A percentile compares a stretch with the other conserved stretches of the same genome.
phyloP scores from a whole-genome alignment of 805 yeast species.

The Wickerhamomyces tratensis region DNA sequence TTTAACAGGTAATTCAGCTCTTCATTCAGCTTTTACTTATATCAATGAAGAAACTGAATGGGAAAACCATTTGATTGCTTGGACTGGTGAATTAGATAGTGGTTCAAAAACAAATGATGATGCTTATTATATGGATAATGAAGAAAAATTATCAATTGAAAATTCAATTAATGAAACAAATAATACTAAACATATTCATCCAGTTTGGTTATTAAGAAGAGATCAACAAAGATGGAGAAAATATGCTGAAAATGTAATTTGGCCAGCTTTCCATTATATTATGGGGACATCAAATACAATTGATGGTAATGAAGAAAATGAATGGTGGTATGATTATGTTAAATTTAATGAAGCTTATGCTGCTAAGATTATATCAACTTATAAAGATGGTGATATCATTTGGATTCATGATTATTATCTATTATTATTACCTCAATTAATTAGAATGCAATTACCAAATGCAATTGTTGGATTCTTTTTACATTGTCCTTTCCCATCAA shows the following conservation, averaged over 20 bases:
- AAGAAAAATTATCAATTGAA: conserved; percentile 45
- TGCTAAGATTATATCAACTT: conserved; percentile 60
- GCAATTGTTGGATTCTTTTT: conserved; percentile 70
- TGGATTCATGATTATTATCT: conserved; percentile 92
- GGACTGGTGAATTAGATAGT: conserved; percentile 81
- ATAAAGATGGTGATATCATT: conserved; percentile 81
- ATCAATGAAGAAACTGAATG: conserved; percentile 60
- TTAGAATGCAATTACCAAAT: conserved; percentile 67
- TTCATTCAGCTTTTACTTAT: conserved; percentile 65
- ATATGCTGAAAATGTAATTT: conserved; percentile 81
- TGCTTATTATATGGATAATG: conserved; percentile 47
- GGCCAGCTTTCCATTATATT: conserved; percentile 95
- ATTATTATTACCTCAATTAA: conserved; percentile 69
- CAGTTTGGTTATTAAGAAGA: conserved; percentile 79
- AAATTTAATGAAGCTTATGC: conserved; percentile 87
- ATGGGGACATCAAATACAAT: conserved; percentile 49
- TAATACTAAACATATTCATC: conserved; percentile 51
- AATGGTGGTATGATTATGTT: conserved; percentile 86
- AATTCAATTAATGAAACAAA: conserved; percentile 34
- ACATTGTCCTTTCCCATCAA: conserved; percentile 91
- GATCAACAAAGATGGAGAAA: conserved; percentile 80
- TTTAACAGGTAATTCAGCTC: conserved; percentile 75
- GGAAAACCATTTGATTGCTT: conserved; percentile 83
- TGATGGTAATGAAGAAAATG: conserved; percentile 58
- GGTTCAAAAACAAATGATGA: conserved; percentile 28